These are phyloP conservation scores for Cyclotella choctawhatcheeana DNA, from an alignment of 108 stramenopile genomes.

Conservation along the genomic window DNA sequence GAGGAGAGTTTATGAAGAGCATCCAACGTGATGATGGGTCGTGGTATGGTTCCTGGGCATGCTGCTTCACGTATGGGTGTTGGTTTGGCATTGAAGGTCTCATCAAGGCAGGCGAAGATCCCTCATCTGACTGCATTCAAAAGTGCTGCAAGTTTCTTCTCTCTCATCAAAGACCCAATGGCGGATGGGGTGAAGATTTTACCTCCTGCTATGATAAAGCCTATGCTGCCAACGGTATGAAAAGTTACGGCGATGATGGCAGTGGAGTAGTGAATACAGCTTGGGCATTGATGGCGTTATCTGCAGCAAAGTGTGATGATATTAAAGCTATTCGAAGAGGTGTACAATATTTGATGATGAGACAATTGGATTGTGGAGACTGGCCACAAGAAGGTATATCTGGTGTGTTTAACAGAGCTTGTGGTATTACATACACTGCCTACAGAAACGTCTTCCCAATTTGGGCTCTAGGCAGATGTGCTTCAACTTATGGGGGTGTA, in stretches of 20 bases:
- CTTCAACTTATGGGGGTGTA: conserved; percentile 63
- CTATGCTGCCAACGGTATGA: conserved; percentile 88
- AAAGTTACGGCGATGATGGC: conserved; percentile 87
- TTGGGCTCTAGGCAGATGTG: conserved; percentile 97
- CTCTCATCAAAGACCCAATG: conserved; percentile 87
- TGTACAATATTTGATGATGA: conserved; percentile 78
- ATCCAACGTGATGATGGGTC: conserved; percentile 95
- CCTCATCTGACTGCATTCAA: conserved; percentile 57
- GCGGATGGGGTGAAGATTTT: conserved; percentile 99
- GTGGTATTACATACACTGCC: conserved; percentile 99
- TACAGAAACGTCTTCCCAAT: conserved; percentile 99
- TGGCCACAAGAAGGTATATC: conserved; percentile 99
- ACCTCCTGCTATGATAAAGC: conserved; percentile 96
- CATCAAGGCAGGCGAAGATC: conserved; percentile 78
- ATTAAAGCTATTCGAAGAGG: conserved; percentile 80
- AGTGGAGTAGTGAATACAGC: conserved; percentile 97
- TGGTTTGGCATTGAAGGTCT: conserved; percentile 98
- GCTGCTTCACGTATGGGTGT: conserved; percentile 94
- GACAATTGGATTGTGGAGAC: conserved; percentile 94
- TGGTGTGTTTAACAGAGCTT: conserved; percentile 98
- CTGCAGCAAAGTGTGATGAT: conserved; percentile 82
- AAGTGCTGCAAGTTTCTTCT: conserved; percentile 74
- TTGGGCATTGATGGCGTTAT: conserved; percentile 95
- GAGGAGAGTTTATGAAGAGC: conserved; percentile 88
- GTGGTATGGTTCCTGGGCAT: conserved; percentile 97